Conservation (phyloP, 192 early-diverging fungal genomes). For the Obelidium mucronatum region DNA sequence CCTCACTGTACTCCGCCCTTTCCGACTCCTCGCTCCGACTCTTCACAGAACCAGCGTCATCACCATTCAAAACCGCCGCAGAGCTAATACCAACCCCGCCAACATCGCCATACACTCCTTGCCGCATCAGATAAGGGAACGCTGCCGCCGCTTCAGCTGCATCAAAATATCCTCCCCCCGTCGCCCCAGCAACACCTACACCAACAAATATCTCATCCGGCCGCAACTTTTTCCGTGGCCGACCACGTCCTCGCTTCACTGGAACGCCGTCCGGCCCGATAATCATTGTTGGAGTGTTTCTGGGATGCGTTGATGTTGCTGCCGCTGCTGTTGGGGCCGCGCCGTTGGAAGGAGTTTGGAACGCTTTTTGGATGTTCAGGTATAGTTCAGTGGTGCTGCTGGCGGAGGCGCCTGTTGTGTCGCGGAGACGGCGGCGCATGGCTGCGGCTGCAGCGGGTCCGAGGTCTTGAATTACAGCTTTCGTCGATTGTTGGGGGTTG, state of each 20-base stretch:
- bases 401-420: not conserved
- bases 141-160: not conserved
- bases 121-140: no score
- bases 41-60: no score
- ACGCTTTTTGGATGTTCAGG: not conserved
- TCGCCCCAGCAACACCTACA: no score
- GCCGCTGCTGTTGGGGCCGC: not conserved
- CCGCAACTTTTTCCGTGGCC: not conserved
- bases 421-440: conserved; percentile 15
- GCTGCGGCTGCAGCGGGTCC: conserved; percentile 13
- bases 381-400: not conserved
- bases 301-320: not conserved
- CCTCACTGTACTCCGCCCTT: no score
- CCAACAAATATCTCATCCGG: conserved; percentile 6
- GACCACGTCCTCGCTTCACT: conserved; percentile 15
- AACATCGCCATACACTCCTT: no score
- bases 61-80: not conserved
- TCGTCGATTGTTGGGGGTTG: conserved; percentile 62
- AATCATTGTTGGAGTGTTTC: no score
- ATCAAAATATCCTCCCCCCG: no score
- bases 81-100: not conserved
- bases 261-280: conserved; percentile 17
- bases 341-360: no score
- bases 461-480: conserved; percentile 73
- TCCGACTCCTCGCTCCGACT: not conserved